Evolutionary conservation across 2,329 filamentous ascomycete species (phyloP).

Genomic region (Sporothrix brunneoviolacea): DNA sequence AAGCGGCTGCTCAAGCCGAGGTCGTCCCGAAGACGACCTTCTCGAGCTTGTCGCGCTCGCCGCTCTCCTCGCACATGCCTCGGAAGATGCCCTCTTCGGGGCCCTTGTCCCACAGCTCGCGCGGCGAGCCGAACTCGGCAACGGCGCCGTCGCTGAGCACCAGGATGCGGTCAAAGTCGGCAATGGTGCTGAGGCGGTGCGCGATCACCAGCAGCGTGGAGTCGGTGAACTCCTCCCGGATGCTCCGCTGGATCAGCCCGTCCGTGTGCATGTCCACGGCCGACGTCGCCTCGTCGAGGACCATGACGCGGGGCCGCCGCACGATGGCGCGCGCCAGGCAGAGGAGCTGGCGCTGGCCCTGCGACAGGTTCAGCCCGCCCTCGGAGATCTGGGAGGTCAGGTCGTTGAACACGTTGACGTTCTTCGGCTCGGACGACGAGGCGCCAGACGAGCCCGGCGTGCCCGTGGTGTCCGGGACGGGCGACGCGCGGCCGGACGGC

Average conservation of each 20-base stretch:
- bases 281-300: slow-evolving; percentile 72
- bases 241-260: slow-evolving; percentile 63
- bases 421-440: slow-evolving; percentile 33
- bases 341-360: slow-evolving; percentile 69
- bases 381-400: slow-evolving; percentile 60
- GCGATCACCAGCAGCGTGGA: slow-evolving; percentile 68
- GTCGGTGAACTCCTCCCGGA: slow-evolving; percentile 63
- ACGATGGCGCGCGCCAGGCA: slow-evolving; percentile 70
- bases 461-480: slow-evolving; percentile 21
- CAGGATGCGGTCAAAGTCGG: slow-evolving; percentile 67
- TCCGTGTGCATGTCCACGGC: slow-evolving; percentile 76
- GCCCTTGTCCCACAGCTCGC: slow-evolving; percentile 51
- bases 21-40: slow-evolving; percentile 35
- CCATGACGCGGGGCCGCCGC: slow-evolving; percentile 66
- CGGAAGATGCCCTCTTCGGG: slow-evolving; percentile 47
- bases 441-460: slow-evolving; percentile 21
- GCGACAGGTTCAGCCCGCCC: slow-evolving; percentile 66
- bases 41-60: slow-evolving; percentile 48
- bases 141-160: slow-evolving; percentile 63
- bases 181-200: slow-evolving; percentile 68
- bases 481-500: slow-evolving; percentile 34
- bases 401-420: slow-evolving; percentile 59
- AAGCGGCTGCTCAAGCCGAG: slow-evolving; percentile 3
- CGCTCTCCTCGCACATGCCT: slow-evolving; percentile 57
- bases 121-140: slow-evolving; percentile 60